phyloP scores from a whole-genome alignment of 2,329 filamentous ascomycete genomes.

The Botrytis pseudocinerea region DNA sequence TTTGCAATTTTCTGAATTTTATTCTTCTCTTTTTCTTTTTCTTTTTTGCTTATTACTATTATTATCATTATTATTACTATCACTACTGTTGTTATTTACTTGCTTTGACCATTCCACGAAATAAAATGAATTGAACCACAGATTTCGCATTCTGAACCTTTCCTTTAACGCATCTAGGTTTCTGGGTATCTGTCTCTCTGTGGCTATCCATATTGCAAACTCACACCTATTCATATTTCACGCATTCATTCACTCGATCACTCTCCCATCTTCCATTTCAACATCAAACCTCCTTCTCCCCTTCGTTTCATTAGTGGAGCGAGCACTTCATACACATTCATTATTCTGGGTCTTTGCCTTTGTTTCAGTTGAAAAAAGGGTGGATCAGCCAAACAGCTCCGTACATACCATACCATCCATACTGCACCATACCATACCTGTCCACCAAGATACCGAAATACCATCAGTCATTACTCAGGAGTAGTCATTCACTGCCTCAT shows the following conservation, averaged over 20 bases:
- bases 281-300: neutral
- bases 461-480: neutral
- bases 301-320: neutral
- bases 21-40: neutral
- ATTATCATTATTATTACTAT: neutral
- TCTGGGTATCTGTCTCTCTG: neutral
- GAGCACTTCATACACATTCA: neutral
- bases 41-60: neutral
- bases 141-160: neutral
- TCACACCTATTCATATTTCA: neutral
- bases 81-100: neutral
- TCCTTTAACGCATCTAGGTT: neutral
- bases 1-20: neutral
- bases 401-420: neutral
- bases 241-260: neutral
- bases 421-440: neutral
- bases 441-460: neutral
- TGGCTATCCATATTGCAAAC: too few relatives aligned
- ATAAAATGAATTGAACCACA: slow-evolving; percentile 1
- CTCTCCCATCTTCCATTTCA: neutral
- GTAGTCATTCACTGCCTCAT: neutral
- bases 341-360: neutral
- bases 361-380: neutral
- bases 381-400: neutral
- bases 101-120: slow-evolving; percentile 13